Conservation (phyloP, 208 protist genomes). For the Trypanosoma platydactyli region DNA sequence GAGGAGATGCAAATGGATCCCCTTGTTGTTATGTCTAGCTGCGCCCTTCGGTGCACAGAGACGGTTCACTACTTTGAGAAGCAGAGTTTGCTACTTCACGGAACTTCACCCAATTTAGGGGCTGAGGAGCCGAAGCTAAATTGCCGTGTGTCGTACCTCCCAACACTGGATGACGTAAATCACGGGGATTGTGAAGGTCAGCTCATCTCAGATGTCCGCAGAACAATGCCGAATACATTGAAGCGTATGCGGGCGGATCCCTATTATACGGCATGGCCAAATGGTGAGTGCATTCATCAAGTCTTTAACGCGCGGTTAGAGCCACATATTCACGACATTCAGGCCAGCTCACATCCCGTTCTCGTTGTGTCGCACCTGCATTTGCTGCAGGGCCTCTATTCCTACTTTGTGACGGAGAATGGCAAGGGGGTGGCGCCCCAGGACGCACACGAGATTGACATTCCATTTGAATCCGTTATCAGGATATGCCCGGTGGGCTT, state of each 20-base stretch:
- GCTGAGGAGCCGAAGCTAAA: constrained; percentile 25
- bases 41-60: constrained; percentile 76
- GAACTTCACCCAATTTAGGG: not conserved
- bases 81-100: constrained; percentile 38
- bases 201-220: constrained; percentile 64
- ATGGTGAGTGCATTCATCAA: constrained; percentile 88
- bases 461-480: constrained; percentile 77
- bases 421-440: constrained; percentile 69
- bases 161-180: constrained; percentile 86
- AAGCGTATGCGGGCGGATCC: constrained; percentile 77
- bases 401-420: constrained; percentile 85
- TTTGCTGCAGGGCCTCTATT: constrained; percentile 83
- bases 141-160: constrained; percentile 84
- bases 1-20: constrained; percentile 36
- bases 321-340: constrained; percentile 90
- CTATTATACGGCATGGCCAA: constrained; percentile 87
- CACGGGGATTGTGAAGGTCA: constrained; percentile 87
- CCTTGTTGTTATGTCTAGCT: constrained; percentile 86
- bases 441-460: constrained; percentile 75
- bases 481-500: constrained; percentile 69
- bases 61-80: constrained; percentile 79
- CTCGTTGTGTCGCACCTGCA: constrained; percentile 81
- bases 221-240: constrained; percentile 80
- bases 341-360: constrained; percentile 73
- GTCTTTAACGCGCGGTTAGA: constrained; percentile 86